These are phyloP conservation scores for Pyrenula massariospora DNA, from an alignment of 495 filamentous ascomycete genomes.

Conservation along the genomic window DNA sequence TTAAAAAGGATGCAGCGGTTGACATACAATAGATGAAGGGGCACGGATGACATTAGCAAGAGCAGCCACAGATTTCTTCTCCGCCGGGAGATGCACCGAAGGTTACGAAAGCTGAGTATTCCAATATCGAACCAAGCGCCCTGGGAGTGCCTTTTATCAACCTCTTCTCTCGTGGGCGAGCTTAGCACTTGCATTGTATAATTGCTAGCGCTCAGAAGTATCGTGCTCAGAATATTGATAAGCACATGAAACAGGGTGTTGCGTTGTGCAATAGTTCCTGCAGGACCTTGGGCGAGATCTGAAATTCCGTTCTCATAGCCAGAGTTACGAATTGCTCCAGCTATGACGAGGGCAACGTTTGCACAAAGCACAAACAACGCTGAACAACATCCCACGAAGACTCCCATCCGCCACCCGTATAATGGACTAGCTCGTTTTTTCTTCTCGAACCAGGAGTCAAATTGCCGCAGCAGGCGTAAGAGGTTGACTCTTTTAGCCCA, in stretches of 20 bases:
- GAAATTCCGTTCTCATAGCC: not conserved
- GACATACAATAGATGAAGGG: slow-evolving; percentile 8
- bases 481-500: too few species aligned
- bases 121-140: slow-evolving; percentile 42
- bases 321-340: not conserved
- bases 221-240: slow-evolving; percentile 22
- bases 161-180: slow-evolving; percentile 39
- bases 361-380: not conserved
- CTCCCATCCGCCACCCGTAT: not conserved
- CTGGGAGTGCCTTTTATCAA: slow-evolving; percentile 30
- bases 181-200: slow-evolving; percentile 34
- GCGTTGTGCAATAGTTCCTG: not conserved
- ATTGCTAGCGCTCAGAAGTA: slow-evolving; percentile 24
- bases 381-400: not conserved
- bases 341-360: not conserved
- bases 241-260: slow-evolving; percentile 10
- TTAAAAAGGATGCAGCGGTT: not conserved
- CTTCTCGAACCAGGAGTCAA: too few species aligned
- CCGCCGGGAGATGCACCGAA: slow-evolving; percentile 22
- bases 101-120: slow-evolving; percentile 35
- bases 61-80: slow-evolving; percentile 23
- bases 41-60: slow-evolving; percentile 4
- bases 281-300: not conserved
- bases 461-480: too few species aligned
- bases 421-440: too few species aligned